These are phyloP conservation scores for Colletotrichum shisoi DNA, from an alignment of 2,329 filamentous ascomycete genomes.

Conservation along the genomic window DNA sequence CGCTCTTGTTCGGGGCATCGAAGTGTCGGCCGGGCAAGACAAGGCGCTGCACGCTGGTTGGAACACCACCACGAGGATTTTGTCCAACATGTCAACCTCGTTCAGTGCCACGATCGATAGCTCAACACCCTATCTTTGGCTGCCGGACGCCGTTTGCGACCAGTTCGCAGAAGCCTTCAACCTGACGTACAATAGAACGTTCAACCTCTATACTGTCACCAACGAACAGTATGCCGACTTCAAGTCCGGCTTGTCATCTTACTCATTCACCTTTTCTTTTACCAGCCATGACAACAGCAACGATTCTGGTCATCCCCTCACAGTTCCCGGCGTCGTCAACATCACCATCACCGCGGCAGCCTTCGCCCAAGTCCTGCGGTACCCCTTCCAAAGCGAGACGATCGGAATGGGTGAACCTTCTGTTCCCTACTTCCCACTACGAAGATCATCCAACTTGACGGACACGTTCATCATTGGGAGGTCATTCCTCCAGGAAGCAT, in stretches of 20 bases:
- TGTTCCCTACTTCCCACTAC: conserved; percentile 71
- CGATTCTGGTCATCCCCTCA: conserved; percentile 59
- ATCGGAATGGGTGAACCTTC: conserved; percentile 56
- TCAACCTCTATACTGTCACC: conserved; percentile 70
- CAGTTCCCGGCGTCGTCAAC: conserved; percentile 62
- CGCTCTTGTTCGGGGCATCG: conserved; percentile 67
- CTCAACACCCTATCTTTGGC: conserved; percentile 69
- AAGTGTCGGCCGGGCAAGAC: conserved; percentile 49
- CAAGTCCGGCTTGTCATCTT: conserved; percentile 50
- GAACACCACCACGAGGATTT: conserved; percentile 49
- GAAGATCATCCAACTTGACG: conserved; percentile 60
- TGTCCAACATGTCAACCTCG: conserved; percentile 58
- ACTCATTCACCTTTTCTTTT: conserved; percentile 66
- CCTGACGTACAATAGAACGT: conserved; percentile 69
- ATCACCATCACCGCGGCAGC: conserved; percentile 62
- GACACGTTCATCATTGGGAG: conserved; percentile 66
- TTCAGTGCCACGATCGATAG: conserved; percentile 68
- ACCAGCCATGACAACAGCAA: conserved; percentile 64
- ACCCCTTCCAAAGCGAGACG: conserved; percentile 56
- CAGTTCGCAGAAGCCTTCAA: conserved; percentile 70
- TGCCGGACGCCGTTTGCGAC: conserved; percentile 67
- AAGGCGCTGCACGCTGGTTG: conserved; percentile 50
- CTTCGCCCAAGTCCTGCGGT: conserved; percentile 60
- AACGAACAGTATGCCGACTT: conserved; percentile 63
- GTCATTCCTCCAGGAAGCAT: conserved; percentile 74